A percentile compares a stretch with the other conserved stretches of the same genome.
Conservation (phyloP, 2,329 filamentous ascomycete species). For the Catunica adiposa region DNA sequence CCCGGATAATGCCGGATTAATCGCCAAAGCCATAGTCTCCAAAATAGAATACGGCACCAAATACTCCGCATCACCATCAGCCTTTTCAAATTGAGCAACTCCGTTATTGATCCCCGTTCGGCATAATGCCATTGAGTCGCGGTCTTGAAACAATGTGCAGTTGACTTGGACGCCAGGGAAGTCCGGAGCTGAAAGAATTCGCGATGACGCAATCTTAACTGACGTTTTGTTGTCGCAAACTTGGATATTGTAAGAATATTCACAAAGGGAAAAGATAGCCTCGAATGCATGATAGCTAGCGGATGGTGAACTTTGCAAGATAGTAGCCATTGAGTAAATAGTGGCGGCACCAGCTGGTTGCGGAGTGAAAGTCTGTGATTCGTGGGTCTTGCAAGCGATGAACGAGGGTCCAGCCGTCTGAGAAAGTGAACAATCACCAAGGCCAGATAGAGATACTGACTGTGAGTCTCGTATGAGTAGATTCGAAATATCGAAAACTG, state of each 20-base stretch:
- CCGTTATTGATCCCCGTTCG: slow-evolving; percentile 3
- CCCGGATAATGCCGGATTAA: slow-evolving; percentile 12
- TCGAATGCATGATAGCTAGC: slow-evolving; percentile 17
- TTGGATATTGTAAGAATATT: slow-evolving; percentile 17
- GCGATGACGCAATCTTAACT: neutral
- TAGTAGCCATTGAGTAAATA: slow-evolving; percentile 19
- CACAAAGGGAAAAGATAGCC: slow-evolving; percentile 20
- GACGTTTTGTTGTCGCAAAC: slow-evolving; percentile 1
- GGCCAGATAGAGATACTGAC: neutral
- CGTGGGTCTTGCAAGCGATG: slow-evolving; percentile 14
- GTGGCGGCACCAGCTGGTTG: slow-evolving; percentile 14
- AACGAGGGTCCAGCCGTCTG: neutral
- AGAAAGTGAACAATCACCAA: neutral
- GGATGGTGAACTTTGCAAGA: slow-evolving; percentile 15
- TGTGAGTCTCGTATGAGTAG: slow-evolving; percentile 5
- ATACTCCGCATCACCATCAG: neutral
- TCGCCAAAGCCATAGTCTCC: slow-evolving; percentile 12
- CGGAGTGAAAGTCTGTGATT: slow-evolving; percentile 16
- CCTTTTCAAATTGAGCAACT: neutral
- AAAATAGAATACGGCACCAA: slow-evolving; percentile 8
- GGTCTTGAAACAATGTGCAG: slow-evolving; percentile 1
- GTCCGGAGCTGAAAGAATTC: neutral
- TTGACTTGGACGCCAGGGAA: slow-evolving; percentile 9
- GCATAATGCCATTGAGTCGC: slow-evolving; percentile 9
- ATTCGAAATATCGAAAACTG: slow-evolving; percentile 17